Evolutionary conservation across 805 yeast species (phyloP).

Genomic region (Suhomyces tanzawaensis): DNA sequence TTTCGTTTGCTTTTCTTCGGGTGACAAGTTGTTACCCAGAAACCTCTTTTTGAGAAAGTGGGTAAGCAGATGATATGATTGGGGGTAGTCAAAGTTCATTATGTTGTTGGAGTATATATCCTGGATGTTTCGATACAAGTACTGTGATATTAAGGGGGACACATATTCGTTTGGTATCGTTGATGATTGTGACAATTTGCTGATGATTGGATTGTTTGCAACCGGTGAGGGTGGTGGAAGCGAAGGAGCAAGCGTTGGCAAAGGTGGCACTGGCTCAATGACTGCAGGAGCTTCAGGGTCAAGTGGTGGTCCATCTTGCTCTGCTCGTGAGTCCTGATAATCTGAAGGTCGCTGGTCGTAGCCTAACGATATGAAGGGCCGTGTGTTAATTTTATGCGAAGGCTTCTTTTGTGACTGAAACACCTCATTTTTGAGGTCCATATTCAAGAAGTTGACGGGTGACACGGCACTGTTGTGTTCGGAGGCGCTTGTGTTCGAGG

Average conservation of each 20-base stretch:
- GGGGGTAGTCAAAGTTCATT: slow-evolving; percentile 59
- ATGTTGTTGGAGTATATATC: slow-evolving; percentile 48
- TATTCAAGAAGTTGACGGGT: slow-evolving; percentile 1
- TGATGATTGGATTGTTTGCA: background rate
- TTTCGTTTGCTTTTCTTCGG: slow-evolving; percentile 28
- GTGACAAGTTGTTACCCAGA: slow-evolving; percentile 45
- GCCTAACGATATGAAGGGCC: slow-evolving; percentile 44
- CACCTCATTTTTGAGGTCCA: background rate
- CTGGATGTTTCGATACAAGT: slow-evolving; percentile 50
- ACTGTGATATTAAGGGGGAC: slow-evolving; percentile 56
- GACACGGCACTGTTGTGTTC: slow-evolving; percentile 9
- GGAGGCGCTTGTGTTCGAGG: slow-evolving; percentile 25
- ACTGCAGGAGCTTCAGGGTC: background rate
- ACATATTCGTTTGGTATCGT: slow-evolving; percentile 40
- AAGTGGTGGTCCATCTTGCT: background rate
- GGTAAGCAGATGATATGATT: slow-evolving; percentile 59
- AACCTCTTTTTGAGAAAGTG: slow-evolving; percentile 53
- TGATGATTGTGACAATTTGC: slow-evolving; percentile 6
- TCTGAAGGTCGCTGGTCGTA: slow-evolving; percentile 10
- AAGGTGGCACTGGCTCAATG: background rate
- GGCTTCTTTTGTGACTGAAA: slow-evolving; percentile 1
- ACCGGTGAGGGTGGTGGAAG: background rate
- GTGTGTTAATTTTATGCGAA: slow-evolving; percentile 20
- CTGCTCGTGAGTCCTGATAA: background rate
- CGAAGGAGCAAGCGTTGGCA: background rate